Conservation (phyloP, 129 eudicot species). For the Cynara cardunculus region DNA sequence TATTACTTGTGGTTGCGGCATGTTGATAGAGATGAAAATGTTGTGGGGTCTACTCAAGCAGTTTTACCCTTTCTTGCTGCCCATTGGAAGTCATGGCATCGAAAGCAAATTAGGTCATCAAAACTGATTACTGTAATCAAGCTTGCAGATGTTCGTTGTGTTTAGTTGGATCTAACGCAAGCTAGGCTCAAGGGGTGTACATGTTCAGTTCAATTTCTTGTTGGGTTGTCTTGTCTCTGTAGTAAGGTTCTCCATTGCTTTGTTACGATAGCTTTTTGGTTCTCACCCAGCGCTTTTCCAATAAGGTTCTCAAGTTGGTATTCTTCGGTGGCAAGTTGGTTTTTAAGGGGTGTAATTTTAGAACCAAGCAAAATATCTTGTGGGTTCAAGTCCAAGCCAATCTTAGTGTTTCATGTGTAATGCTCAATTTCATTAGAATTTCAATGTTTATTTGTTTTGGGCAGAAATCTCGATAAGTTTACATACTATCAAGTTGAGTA, state of each 20-base stretch:
- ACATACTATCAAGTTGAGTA: too few relatives aligned
- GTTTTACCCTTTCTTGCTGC: too few relatives aligned
- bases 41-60: not conserved
- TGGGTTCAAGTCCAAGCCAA: too few relatives aligned
- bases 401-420: too few relatives aligned
- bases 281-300: not conserved
- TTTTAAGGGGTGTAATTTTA: not conserved
- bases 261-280: not conserved
- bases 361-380: not conserved
- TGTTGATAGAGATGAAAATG: not conserved
- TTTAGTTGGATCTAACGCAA: not conserved
- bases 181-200: not conserved
- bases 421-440: too few relatives aligned
- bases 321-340: not conserved
- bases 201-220: not conserved
- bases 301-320: not conserved
- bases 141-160: not conserved
- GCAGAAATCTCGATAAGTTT: too few relatives aligned
- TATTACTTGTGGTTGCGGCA: not conserved
- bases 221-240: not conserved
- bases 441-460: too few relatives aligned
- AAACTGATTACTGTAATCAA: not conserved
- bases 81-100: not conserved
- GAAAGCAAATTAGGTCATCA: not conserved
- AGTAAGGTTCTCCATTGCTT: not conserved